Evolutionary conservation across 495 filamentous ascomycete genomes (phyloP).

Genomic region (Xylaria grammica): DNA sequence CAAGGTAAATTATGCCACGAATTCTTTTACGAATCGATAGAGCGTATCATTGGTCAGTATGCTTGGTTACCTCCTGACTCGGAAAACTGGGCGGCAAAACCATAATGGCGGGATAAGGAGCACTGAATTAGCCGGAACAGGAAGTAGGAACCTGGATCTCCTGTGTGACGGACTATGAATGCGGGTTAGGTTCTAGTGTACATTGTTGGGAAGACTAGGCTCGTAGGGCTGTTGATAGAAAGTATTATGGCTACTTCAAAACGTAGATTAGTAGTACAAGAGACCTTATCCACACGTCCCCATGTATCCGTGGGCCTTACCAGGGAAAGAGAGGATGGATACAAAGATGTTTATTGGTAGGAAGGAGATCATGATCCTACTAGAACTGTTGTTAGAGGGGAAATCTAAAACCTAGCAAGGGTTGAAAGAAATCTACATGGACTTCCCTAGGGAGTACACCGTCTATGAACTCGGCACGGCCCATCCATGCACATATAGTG

Average conservation of each 20-base stretch:
- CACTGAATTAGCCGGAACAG: neutral
- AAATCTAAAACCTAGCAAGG: neutral
- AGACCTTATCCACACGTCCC: neutral
- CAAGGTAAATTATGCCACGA: neutral
- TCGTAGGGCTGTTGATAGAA: slow-evolving; percentile 8
- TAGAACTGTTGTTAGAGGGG: neutral
- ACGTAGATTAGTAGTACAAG: neutral
- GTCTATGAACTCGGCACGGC: neutral
- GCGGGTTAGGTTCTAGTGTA: slow-evolving; percentile 8
- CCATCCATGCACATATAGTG: neutral
- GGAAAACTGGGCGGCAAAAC: neutral
- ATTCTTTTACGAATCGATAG: no score
- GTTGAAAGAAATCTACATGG: no score
- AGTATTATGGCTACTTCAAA: neutral
- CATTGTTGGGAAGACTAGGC: slow-evolving; percentile 1
- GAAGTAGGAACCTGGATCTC: neutral
- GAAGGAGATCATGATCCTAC: neutral
- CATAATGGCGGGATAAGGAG: neutral
- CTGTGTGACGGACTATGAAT: neutral
- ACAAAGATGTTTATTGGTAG: neutral
- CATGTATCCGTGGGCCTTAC: neutral
- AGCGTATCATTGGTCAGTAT: neutral
- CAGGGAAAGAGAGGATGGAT: neutral
- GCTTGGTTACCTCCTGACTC: neutral
- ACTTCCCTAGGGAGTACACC: neutral